These are phyloP conservation scores for Trypanosoma theileri DNA, from an alignment of 208 protist genomes.

Conservation along the genomic window DNA sequence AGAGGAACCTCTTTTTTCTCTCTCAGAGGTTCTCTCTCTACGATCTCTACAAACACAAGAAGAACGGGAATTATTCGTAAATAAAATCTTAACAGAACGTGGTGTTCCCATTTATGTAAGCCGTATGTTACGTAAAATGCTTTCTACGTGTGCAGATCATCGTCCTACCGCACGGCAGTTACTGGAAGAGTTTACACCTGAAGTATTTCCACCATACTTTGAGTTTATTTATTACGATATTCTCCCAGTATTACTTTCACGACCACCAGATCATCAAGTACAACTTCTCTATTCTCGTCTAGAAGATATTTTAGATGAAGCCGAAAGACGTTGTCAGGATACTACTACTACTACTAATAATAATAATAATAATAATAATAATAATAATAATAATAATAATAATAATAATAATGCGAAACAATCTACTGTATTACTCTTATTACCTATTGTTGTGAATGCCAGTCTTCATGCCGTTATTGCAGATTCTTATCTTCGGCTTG, in stretches of 20 bases:
- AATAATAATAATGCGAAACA: conserved; percentile 9
- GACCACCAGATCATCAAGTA: conserved; percentile 47
- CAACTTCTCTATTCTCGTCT: conserved; percentile 38
- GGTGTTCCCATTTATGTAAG: conserved; percentile 8
- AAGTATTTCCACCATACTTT: conserved; percentile 51
- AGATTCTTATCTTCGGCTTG: conserved; percentile 46
- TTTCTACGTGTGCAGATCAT: conserved; percentile 19
- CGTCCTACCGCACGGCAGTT: conserved; percentile 35
- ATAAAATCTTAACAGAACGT: conserved; percentile 18
- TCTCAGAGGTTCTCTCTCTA: conserved; percentile 63
- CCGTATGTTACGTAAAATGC: conserved; percentile 28
- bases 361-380: background rate
- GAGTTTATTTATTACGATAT: conserved; percentile 36
- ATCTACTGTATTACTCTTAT: conserved; percentile 29
- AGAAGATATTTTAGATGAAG: conserved; percentile 29
- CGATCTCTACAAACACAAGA: conserved; percentile 26
- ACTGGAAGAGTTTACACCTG: conserved; percentile 34
- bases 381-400: background rate
- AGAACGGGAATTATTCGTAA: conserved; percentile 22
- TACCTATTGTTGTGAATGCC: conserved; percentile 57
- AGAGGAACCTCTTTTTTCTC: conserved; percentile 64
- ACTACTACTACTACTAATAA: background rate
- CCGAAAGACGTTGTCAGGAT: conserved; percentile 1
- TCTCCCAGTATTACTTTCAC: conserved; percentile 49
- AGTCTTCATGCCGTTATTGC: conserved; percentile 32